Base-by-base conservation (phyloP, 257 asterid species). In the Mentha longifolia region DNA sequence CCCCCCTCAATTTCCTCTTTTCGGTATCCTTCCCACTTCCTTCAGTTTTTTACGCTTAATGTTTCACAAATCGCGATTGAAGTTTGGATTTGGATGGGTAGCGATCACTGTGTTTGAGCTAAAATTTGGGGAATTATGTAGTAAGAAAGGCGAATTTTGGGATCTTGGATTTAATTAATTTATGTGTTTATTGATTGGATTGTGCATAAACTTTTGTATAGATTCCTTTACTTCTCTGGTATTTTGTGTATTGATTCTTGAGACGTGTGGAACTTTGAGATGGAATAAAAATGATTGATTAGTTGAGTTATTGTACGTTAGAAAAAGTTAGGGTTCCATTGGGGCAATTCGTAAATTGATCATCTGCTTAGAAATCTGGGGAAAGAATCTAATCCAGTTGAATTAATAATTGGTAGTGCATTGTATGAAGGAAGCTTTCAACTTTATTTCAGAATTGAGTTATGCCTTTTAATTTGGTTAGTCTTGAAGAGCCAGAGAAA, bases 11-110 rank as follows among this genome's bases (percentile, higher is more conserved):
- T 69, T 17, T 20, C 3, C 61, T 46, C n/a, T 61, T 64, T 47
- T 17, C n/a, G 75, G 78, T 72, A 72, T 39, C 17, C 37, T 28
- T 4, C 62, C 61, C 71, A 1, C 43, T 66, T 11, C 22, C 13
- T 31, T 31, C 7, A 35, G 58, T 58, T 37, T 58, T 37, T 12
- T 42, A 11, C 61, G 33, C 60, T 30, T 66, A 15, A 30, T 13
- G 12, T 19, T 19, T 45, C 66, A 52, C 31, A 20, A 39, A 12
- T 9, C 31, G 50, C 19, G 9, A 9, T 6, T 1, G 22, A 41
- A 25, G 16, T 35, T 51, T 59, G 45, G 13, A 67, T 61, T 41
- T 59, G 69, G 69, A 41, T 62, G 52, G 13, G 11, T 17, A 42
- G 13, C 2, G 55, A 19, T 20, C 33, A 22, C 31, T 22, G 25